Evolutionary conservation across 1,284 basidiomycete species (phyloP), one percentile per base, ranked within the genome.

Genomic region (Microstroma glucosiphilum): DNA sequence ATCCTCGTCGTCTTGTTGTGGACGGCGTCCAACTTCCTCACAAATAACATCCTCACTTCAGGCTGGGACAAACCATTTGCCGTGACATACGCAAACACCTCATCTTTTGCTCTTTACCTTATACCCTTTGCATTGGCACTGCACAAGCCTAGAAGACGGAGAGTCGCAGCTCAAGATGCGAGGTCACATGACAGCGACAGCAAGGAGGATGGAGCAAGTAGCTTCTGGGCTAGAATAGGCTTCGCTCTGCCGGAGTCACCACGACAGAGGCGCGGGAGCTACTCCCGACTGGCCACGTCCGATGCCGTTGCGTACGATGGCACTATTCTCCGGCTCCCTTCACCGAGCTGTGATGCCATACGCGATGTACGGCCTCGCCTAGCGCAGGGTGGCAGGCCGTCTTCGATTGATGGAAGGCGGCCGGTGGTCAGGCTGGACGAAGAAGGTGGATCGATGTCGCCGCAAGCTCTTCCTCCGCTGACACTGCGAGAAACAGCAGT

Each of bases 61-160:
- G 71, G 75, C 6, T 79, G 71, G 67, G 67, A 79, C 57, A 77
- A 79, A 63, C 77, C 76, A 0, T 81, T 81, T 60, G 72, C 78
- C 17, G 73, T 91, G 54, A 96, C 92, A 1, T 96, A 92, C 73
- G 81, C 91, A 72, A 91, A 88, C 79, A 94, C 92, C 0, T 88
- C 90, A 61, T 84, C 89, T 9, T 98, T 96, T 79, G 82, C 87
- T n/a, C 72, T 94, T 19, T 97, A 97, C 81, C 86, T 98, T 26
- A 73, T 96, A 9, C 91, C 91, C 0, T 86, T 84, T 73, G 59
- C 72, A 71, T 86, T 62, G 83, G 83, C 60, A 80, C 57, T 60
- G 53, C 25, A 40, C 21, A 58, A 43, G 23, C 46, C 40, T 21
- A 43, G 40, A 41, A 17, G 60, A 11, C 41, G 17, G 30, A 30